A percentile compares a stretch with the other conserved stretches of the same genome.
These are phyloP conservation scores for Phylloporus sp. DNA, from an alignment of 768 basidiomycete genomes.

Conservation along the genomic window DNA sequence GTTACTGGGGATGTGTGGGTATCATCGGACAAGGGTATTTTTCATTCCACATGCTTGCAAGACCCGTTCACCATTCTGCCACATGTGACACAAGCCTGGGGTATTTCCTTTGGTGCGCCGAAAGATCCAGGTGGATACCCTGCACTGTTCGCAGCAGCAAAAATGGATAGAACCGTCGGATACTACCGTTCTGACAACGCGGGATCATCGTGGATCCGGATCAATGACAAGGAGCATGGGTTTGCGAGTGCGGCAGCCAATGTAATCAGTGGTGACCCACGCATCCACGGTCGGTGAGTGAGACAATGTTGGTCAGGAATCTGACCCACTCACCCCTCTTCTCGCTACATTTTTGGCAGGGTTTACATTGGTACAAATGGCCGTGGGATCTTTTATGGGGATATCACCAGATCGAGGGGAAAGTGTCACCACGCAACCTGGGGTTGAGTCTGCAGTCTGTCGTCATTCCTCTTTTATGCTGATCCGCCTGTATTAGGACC, in stretches of 20 bases:
- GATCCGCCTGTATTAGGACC: background rate
- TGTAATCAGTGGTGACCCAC: slow-evolving; percentile 38
- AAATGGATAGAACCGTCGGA: background rate
- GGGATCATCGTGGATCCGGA: slow-evolving; percentile 55
- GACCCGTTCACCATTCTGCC: background rate
- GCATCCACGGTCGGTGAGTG: slow-evolving; percentile 12
- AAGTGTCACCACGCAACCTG: too few relatives aligned
- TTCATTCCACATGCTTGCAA: background rate
- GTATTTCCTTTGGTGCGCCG: slow-evolving; percentile 5
- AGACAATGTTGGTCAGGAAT: background rate
- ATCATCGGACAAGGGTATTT: slow-evolving; percentile 9
- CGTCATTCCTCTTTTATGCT: background rate
- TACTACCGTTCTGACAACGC: slow-evolving; percentile 52
- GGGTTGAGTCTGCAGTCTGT: background rate
- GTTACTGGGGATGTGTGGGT: slow-evolving; percentile 8
- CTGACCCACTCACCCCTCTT: background rate
- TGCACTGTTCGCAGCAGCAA: slow-evolving; percentile 6
- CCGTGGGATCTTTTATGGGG: slow-evolving; percentile 10
- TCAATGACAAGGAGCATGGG: slow-evolving; percentile 55
- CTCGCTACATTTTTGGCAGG: background rate
- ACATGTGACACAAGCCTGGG: slow-evolving; percentile 5
- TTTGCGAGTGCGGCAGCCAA: slow-evolving; percentile 51
- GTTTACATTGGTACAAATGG: slow-evolving; percentile 14
- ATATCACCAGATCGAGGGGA: background rate
- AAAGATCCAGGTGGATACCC: background rate